phyloP scores from a whole-genome alignment of 371 early-diverging fungal species.

The Mortierella sp. region DNA sequence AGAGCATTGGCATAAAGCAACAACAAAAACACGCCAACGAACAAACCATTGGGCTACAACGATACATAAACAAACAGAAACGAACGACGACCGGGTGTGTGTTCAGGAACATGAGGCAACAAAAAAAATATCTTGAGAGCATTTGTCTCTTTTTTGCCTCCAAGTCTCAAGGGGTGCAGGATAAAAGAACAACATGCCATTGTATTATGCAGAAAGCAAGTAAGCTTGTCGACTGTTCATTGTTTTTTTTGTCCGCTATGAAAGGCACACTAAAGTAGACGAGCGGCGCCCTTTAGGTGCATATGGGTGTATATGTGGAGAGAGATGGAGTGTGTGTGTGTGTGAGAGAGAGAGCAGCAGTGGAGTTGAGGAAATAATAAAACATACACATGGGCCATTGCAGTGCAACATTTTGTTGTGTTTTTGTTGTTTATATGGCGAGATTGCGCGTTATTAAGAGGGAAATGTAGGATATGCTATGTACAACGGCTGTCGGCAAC shows the following conservation, averaged over 20 bases:
- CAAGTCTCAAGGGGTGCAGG: not conserved
- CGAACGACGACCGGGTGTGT: not conserved
- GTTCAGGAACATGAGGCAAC: not conserved
- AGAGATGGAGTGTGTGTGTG: not conserved
- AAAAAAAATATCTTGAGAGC: conserved; percentile 5
- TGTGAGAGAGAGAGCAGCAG: not conserved
- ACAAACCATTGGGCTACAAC: conserved; percentile 6
- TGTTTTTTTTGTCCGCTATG: not conserved
- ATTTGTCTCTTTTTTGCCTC: not conserved
- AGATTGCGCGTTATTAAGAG: not conserved
- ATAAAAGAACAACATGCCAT: not conserved
- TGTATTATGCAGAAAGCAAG: not conserved
- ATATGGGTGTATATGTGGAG: not conserved
- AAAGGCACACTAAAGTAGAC: conserved; percentile 13
- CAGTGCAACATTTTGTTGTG: not conserved
- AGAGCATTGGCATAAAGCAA: not conserved
- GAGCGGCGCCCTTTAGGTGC: not conserved
- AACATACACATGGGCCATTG: not conserved
- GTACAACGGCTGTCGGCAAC: conserved; percentile 1
- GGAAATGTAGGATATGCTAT: not conserved
- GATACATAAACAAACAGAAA: conserved; percentile 6
- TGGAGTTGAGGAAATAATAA: not conserved
- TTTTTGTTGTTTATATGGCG: not conserved
- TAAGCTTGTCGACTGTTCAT: not conserved
- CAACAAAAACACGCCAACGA: conserved; percentile 6